Evolutionary conservation across 306 rosid genomes (phyloP).

Genomic region (Acacia melanoxylon): DNA sequence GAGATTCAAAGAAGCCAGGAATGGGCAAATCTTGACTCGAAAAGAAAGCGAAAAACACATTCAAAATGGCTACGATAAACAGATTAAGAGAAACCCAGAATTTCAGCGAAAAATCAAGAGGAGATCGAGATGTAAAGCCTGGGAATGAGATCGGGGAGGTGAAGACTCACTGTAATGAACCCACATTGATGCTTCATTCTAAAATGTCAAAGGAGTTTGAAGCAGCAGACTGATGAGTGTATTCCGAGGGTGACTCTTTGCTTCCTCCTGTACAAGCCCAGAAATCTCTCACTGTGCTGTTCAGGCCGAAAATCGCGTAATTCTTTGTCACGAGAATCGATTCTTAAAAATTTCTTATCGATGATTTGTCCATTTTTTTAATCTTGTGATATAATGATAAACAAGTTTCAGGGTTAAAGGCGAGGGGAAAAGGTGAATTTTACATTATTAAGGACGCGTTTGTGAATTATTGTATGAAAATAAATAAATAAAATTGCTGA

Average conservation of each 20-base stretch:
- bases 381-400: neutral
- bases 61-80: neutral
- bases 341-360: neutral
- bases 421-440: neutral
- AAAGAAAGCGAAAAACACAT: neutral
- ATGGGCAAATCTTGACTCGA: neutral
- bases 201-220: neutral
- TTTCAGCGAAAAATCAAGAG: slow-evolving; percentile 18
- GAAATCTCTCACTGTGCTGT: neutral
- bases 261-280: neutral
- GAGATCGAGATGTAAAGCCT: slow-evolving; percentile 4
- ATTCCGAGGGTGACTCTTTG: neutral
- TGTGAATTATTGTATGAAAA: neutral
- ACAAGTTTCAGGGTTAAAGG: neutral
- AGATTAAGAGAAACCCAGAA: neutral
- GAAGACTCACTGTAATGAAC: slow-evolving; percentile 19
- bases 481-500: neutral
- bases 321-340: neutral
- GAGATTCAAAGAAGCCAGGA: slow-evolving; percentile 25
- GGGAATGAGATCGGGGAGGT: slow-evolving; percentile 23
- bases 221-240: neutral
- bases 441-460: neutral
- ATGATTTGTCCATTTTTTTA: neutral
- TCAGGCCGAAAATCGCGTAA: neutral
- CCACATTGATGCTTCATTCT: slow-evolving; percentile 29